Percentiles rank a stretch among this genome's conserved stretches.
These are phyloP conservation scores for Babjeviella inositovora DNA, from an alignment of 805 yeast genomes.

Conservation along the genomic window DNA sequence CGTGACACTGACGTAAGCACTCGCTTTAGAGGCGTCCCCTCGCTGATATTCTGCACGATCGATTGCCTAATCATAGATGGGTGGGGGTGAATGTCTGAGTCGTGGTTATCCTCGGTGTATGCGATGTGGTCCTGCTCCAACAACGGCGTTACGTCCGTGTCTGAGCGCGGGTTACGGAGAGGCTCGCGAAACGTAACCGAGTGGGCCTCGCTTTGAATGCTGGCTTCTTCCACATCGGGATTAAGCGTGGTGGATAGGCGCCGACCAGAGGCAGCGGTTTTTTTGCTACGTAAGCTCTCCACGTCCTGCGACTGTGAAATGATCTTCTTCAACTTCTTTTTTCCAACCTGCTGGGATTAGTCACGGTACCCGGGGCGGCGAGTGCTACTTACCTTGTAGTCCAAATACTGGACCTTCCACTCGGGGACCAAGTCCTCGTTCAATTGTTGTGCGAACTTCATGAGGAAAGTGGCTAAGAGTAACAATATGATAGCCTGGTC, in stretches of 20 bases:
- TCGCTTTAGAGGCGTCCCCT: slow-evolving; percentile 1
- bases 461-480: no score
- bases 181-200: no score
- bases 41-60: slow-evolving; percentile 6
- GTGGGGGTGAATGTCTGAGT: slow-evolving; percentile 1
- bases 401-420: slow-evolving; percentile 74
- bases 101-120: no score
- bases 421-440: slow-evolving; percentile 66
- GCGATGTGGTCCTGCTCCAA: no score
- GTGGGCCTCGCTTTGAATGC: no score
- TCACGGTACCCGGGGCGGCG: neutral
- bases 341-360: slow-evolving; percentile 18
- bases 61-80: slow-evolving; percentile 5
- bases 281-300: no score
- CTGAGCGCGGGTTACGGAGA: no score
- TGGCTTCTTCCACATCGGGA: no score
- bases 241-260: no score
- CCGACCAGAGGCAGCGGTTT: no score
- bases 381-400: slow-evolving; percentile 34
- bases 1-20: slow-evolving; percentile 5
- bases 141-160: no score
- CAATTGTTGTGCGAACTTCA: slow-evolving; percentile 60
- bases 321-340: slow-evolving; percentile 30
- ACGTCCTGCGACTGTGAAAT: slow-evolving; percentile 3
- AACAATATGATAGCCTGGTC: no score